Evolutionary conservation across 2,329 filamentous ascomycete genomes (phyloP), one percentile per base, ranked within the genome.

Genomic region (Monosporascus sp.): DNA sequence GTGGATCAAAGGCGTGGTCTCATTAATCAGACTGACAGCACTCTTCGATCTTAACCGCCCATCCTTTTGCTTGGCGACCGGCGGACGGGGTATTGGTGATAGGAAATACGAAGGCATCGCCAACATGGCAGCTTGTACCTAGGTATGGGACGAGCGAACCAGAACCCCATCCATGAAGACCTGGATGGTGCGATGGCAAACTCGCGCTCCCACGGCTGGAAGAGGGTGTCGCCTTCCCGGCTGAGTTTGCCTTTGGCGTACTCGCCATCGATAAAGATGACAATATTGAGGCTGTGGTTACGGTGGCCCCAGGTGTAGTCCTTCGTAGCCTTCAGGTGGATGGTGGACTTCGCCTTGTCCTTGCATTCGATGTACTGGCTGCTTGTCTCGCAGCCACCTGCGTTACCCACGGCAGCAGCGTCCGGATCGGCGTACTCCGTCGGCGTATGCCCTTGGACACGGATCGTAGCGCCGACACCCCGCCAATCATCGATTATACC

Each of bases 1-100:
- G 52, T 64, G 64, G 19, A 92, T 74, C 26, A 92, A 73, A 0
- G 86, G 85, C 4, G 84, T 84, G 16, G 76, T 78, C 69, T 91
- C 88, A 61, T 79, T 76, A 9, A 69, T 69, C 67, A 24, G 66
- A 65, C 41, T 64, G 55, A 54, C 61, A 65, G 71, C 77, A 67
- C 61, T 81, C 71, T 59, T 73, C 66, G 56, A 70, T 61, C 61
- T 74, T 66, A 46, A 73, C 70, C 31, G 9, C 31, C 5, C 31
- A 14, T 14, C 31, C 31, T 14, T 11, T 14, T 34, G 9, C 31
- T 34, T 34, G 11, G 31, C 5, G 11, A 14, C 31, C 11, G 9
- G 31, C 4, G 11, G 1, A 34, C 9, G 4, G 11, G 27, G 31
- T 5, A 14, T 34, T 34, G 31, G 5, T 34, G 11, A 34, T 34